Percentiles rank a stretch among this genome's conserved stretches.
phyloP scores from a whole-genome alignment of 495 filamentous ascomycete genomes.

The Aspergillus avenaceus region DNA sequence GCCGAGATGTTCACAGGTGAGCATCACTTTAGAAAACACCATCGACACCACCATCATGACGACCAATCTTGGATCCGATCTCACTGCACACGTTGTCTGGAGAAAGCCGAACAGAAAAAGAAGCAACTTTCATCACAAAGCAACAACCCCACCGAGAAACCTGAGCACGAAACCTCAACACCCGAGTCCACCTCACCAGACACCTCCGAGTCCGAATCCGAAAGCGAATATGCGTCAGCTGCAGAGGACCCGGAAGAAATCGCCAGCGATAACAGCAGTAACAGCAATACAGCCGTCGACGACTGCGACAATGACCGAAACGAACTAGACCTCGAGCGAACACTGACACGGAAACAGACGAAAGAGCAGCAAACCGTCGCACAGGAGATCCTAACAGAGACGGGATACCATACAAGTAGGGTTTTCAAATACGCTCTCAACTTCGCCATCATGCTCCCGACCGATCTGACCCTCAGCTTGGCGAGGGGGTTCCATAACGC shows the following conservation, averaged over 20 bases:
- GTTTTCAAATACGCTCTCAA: conserved; percentile 64
- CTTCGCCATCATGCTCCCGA: conserved; percentile 68
- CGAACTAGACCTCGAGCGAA: neutral
- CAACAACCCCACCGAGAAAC: no score
- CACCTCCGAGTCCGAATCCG: neutral
- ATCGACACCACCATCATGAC: conserved; percentile 5
- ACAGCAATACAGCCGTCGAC: neutral
- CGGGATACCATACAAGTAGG: conserved; percentile 12
- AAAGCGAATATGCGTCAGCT: neutral
- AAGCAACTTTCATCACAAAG: neutral
- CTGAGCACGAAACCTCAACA: neutral
- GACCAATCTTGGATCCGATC: neutral
- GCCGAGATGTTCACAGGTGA: conserved; percentile 42
- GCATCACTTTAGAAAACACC: neutral
- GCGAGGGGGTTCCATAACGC: conserved; percentile 85
- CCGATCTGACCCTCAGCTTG: conserved; percentile 74
- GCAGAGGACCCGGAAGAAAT: neutral
- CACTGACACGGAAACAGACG: conserved; percentile 4
- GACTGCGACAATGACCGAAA: neutral
- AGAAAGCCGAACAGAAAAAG: neutral
- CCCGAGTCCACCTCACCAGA: neutral
- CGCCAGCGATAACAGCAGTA: no score
- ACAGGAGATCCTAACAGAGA: conserved; percentile 15
- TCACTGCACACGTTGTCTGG: neutral
- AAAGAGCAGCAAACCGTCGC: neutral